A percentile compares a stretch with the other conserved stretches of the same genome.
Evolutionary conservation across 2,329 filamentous ascomycete species (phyloP).

Genomic region (Ceratocystis diversiconidia): DNA sequence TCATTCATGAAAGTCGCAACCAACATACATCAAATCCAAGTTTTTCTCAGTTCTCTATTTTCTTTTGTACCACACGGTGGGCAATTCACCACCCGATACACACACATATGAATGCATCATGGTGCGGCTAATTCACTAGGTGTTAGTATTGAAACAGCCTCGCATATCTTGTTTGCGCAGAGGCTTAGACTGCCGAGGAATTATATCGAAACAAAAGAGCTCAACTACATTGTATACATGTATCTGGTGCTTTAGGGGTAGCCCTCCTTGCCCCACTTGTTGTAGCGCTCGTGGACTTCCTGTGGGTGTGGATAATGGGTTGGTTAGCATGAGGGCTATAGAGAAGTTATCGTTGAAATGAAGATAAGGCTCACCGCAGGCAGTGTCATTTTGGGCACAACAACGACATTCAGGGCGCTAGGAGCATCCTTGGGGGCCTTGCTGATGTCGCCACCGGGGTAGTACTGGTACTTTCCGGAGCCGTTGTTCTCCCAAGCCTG

Average conservation of each 20-base stretch:
- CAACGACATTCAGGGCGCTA: conserved; percentile 85
- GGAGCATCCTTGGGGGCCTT: conserved; percentile 74
- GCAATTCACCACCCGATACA: too few relatives aligned
- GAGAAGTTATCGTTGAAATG: not conserved
- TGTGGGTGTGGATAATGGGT: conserved; percentile 26
- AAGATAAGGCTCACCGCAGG: conserved; percentile 51
- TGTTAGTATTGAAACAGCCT: conserved; percentile 5
- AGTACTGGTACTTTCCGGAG: conserved; percentile 58
- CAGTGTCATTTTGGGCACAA: conserved; percentile 84
- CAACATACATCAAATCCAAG: too few relatives aligned
- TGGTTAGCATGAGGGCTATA: not conserved
- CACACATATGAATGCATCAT: too few relatives aligned
- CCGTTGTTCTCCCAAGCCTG: conserved; percentile 81
- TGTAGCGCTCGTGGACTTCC: conserved; percentile 91
- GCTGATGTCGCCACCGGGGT: conserved; percentile 70
- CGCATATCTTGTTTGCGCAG: not conserved
- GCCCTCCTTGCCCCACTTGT: conserved; percentile 99
- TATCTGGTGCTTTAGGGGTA: conserved; percentile 40
- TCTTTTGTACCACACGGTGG: too few relatives aligned
- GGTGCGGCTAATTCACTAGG: not conserved
- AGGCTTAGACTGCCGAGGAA: not conserved
- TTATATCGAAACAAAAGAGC: not conserved
- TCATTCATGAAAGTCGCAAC: not conserved
- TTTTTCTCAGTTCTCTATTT: too few relatives aligned
- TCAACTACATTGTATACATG: not conserved